phyloP scores from a whole-genome alignment of 768 basidiomycete genomes.

The Cystofilobasidium ferigula region DNA sequence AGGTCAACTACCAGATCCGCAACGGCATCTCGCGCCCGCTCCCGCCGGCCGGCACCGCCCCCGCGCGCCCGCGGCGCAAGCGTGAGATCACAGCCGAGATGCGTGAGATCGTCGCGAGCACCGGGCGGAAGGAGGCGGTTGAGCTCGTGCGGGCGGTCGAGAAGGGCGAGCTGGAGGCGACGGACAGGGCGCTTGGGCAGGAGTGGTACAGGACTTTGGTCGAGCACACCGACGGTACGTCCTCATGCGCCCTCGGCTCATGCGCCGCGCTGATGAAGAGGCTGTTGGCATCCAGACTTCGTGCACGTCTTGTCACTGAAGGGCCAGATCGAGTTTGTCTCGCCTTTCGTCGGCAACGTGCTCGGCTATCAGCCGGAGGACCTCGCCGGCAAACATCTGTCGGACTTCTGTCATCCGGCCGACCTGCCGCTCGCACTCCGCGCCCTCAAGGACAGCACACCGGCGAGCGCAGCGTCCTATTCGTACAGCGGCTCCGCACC shows the following conservation, averaged over 20 bases:
- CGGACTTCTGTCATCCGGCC: conserved; percentile 74
- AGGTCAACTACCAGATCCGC: conserved; percentile 46
- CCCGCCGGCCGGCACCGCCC: conserved; percentile 7
- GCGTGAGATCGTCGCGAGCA: conserved; percentile 8
- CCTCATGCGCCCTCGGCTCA: background rate
- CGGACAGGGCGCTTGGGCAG: conserved; percentile 10
- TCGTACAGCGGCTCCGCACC: too few relatives aligned
- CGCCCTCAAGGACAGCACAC: conserved; percentile 58
- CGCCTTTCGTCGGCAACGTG: conserved; percentile 64
- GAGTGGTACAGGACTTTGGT: conserved; percentile 30
- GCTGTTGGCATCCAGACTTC: conserved; percentile 49
- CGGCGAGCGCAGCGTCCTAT: too few relatives aligned
- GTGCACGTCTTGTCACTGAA: conserved; percentile 84
- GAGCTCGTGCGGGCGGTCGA: background rate
- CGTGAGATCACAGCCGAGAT: conserved; percentile 6
- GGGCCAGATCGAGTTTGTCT: conserved; percentile 82
- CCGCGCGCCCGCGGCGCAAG: background rate
- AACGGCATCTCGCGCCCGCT: conserved; percentile 2
- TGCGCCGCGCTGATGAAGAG: background rate
- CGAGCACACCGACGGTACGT: conserved; percentile 41
- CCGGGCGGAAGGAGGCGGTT: background rate
- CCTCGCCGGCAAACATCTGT: conserved; percentile 63
- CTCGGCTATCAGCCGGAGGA: conserved; percentile 80
- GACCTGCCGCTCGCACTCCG: conserved; percentile 77
- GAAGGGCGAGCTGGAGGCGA: too few relatives aligned